Conservation (phyloP, 345 rosid species). For the Mangifera indica region DNA sequence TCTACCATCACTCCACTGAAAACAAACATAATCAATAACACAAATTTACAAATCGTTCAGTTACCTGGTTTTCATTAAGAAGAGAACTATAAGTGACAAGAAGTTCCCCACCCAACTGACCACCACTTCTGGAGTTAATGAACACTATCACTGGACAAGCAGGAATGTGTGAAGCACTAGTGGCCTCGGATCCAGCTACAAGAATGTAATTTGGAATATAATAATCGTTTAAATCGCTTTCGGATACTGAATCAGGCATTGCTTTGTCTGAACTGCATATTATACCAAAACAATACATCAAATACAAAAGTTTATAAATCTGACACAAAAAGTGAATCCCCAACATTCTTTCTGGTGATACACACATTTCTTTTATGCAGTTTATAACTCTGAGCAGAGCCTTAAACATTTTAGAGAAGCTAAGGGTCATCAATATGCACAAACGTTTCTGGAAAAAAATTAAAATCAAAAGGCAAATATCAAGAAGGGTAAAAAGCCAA, state of each 20-base stretch:
- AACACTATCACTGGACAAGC: constrained; percentile 63
- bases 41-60: background rate
- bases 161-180: constrained; percentile 21
- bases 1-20: background rate
- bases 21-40: background rate
- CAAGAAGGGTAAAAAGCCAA: background rate
- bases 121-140: constrained; percentile 69
- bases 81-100: constrained; percentile 50
- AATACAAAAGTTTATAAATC: background rate
- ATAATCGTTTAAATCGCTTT: constrained; percentile 26
- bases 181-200: constrained; percentile 28
- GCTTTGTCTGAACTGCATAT: constrained; percentile 23
- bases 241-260: constrained; percentile 3
- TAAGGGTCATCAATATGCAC: background rate
- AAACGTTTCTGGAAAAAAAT: background rate
- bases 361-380: background rate
- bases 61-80: constrained; percentile 59
- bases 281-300: background rate
- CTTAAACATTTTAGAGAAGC: background rate
- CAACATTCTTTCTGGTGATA: background rate
- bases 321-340: background rate
- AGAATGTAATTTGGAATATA: constrained; percentile 49
- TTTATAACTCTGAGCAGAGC: background rate
- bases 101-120: constrained; percentile 69
- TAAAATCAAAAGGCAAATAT: background rate